Evolutionary conservation across 805 yeast species (phyloP), one percentile per base, ranked within the genome.

Genomic region (Pichia exigua): DNA sequence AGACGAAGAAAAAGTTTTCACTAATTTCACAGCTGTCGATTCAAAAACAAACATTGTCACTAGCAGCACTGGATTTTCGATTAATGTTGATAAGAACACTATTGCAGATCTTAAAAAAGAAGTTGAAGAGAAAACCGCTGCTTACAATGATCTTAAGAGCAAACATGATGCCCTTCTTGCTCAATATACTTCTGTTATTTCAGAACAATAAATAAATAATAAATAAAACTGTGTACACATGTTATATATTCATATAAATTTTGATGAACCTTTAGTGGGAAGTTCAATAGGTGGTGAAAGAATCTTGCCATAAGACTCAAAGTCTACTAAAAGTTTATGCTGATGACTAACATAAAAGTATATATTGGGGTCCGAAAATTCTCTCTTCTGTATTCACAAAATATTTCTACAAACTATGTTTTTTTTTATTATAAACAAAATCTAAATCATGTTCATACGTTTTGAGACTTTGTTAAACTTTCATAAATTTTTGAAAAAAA

Each of bases 1-100:
- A 15, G 50, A 64, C 11, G 83, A 84, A 57, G 84, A 83, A 54
- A 61, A 74, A 39, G 70, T 70, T 46, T 82, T 83, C 62, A 70
- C 71, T 50, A 73, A 76, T 56, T 63, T 73, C 47, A 63, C 74
- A 4, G 60, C 57, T 30, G 65, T 74, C 15, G 65, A 69, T 30
- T 74, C 82, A 5, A 66, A 71, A 9, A 57, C 57, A n/a, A 44
- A 52, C 0, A 26, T 41, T 17, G 17, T 20, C 17, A 32, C 21
- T 22, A 27, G 4, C 10, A 13, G 17, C 17, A 10, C 17, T 10
- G 52, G 42, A 9, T 46, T 44, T 27, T 48, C 52, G 18, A 21
- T 47, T 7, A 54, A 50, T 18, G 30, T 50, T 5, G 49, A 51
- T 10, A 44, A 40, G 7, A 53, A 49, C 8, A 43, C 46, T 4